Evolutionary conservation across 495 filamentous ascomycete genomes (phyloP), one percentile per base, ranked within the genome.

Genomic region (Xylaria palmicola): DNA sequence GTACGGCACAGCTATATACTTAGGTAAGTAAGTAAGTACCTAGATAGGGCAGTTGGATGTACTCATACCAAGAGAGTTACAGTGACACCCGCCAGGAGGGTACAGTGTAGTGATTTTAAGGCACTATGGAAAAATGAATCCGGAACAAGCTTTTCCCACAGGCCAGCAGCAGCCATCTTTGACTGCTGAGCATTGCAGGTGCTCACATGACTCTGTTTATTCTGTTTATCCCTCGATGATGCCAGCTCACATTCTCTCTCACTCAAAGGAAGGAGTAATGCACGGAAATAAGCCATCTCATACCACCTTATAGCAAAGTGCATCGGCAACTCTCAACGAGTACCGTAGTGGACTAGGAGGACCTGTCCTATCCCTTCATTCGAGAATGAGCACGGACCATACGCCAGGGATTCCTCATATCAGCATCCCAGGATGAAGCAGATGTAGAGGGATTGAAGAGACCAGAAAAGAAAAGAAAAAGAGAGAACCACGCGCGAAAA

Each of bases 351-450:
- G n/a, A n/a, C n/a, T n/a, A n/a, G n/a, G 24, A 24, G 22, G 26
- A 17, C 32, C 29, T 30, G 15, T 27, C 26, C 17, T 26, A 56
- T 15, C 12, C 6, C 26, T 43, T 30, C 8, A 60, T 44, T 50
- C 27, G 27, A 60, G 41, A 59, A 60, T 60, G 57, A 51, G 57
- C 57, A 59, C 34, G 44, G 45, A 32, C 36, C 37, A 43, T 43
- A 40, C 41, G 48, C 20, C 17, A 34, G n/a, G 17, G 30, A 61
- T 54, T 22, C 39, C 49, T 54, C 29, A 61, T 24, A 55, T 61
- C 49, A 55, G 40, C 30, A 39, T 54, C 17, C 59, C 30, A 61
- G 59, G 50, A 61, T 61, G 59, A 61, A 40, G 50, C 50, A 53
- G 27, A 55, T 34, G 15, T 39, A 61, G 30, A 32, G 40, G 26